Percentiles rank a stretch among this genome's conserved stretches.
Evolutionary conservation across 768 basidiomycete species (phyloP).

Genomic region (Podaxis mareebaensis): DNA sequence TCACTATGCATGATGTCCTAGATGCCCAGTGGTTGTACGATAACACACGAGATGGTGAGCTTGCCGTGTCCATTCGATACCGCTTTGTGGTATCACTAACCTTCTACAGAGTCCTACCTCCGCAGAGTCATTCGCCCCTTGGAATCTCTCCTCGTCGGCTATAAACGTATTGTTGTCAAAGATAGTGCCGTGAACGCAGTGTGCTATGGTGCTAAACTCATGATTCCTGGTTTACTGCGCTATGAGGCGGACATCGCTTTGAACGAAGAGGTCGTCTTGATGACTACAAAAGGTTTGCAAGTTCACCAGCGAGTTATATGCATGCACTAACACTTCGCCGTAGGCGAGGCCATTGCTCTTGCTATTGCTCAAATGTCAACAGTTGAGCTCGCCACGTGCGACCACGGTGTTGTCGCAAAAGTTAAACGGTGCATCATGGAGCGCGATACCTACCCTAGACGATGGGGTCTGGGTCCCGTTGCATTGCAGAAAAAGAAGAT

Average conservation of each 20-base stretch:
- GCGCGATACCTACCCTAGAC: constrained; percentile 94
- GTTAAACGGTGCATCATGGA: constrained; percentile 99
- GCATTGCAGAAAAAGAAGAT: constrained; percentile 98
- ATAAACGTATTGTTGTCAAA: constrained; percentile 99
- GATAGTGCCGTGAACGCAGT: constrained; percentile 99
- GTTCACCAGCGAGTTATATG: constrained; percentile 8
- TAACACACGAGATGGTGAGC: constrained; percentile 90
- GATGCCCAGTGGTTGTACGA: constrained; percentile 99
- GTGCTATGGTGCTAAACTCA: constrained; percentile 98
- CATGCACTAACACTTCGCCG: constrained; percentile 5
- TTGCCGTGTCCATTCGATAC: neutral
- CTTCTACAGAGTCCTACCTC: constrained; percentile 82
- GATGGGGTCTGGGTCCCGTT: constrained; percentile 98
- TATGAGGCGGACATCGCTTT: constrained; percentile 95
- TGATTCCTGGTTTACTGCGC: constrained; percentile 97
- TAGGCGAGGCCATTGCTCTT: constrained; percentile 91
- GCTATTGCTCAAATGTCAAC: constrained; percentile 98
- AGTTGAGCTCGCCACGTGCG: constrained; percentile 95
- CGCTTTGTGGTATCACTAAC: neutral
- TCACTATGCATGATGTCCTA: constrained; percentile 99
- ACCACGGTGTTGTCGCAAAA: constrained; percentile 98
- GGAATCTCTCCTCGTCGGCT: constrained; percentile 91
- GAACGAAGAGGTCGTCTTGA: constrained; percentile 94
- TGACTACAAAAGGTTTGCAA: constrained; percentile 90
- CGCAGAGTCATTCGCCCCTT: constrained; percentile 93